phyloP scores from a whole-genome alignment of 441 rosid genomes.

The Arabidopsis hybrid region DNA sequence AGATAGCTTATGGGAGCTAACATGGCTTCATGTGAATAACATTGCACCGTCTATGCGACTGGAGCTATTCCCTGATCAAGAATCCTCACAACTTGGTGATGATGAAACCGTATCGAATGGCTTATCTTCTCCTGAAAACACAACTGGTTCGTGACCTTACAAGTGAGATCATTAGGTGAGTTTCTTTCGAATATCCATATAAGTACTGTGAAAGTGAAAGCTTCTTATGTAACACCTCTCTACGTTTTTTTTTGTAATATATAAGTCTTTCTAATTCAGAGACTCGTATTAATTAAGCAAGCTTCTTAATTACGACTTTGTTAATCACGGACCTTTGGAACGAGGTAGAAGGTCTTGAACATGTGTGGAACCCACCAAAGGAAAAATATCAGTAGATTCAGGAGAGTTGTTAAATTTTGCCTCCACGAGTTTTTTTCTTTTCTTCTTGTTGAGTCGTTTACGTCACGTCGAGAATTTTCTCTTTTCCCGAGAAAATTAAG shows the following conservation, averaged over 20 bases:
- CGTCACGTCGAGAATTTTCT: constrained; percentile 55
- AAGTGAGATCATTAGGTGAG: constrained; percentile 28
- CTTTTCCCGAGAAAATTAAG: constrained; percentile 32
- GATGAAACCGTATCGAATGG: constrained; percentile 54
- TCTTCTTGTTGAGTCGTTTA: constrained; percentile 30
- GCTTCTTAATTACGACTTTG: too few species aligned
- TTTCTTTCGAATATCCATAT: constrained; percentile 17
- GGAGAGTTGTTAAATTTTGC: constrained; percentile 14
- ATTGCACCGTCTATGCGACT: constrained; percentile 74
- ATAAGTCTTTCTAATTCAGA: constrained; percentile 23
- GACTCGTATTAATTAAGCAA: constrained; percentile 2
- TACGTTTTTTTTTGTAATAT: constrained; percentile 32
- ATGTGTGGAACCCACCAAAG: constrained; percentile 20
- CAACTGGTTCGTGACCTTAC: constrained; percentile 33
- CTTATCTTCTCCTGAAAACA: constrained; percentile 47
- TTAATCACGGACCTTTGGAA: neutral
- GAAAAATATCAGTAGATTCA: constrained; percentile 20
- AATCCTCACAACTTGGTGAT: constrained; percentile 50
- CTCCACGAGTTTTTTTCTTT: constrained; percentile 37
- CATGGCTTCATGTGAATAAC: constrained; percentile 90
- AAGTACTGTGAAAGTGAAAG: constrained; percentile 9
- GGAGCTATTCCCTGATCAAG: constrained; percentile 79
- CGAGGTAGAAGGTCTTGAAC: neutral
- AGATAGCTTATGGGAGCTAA: constrained; percentile 90
- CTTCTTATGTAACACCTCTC: constrained; percentile 12